Evolutionary conservation across 2,329 filamentous ascomycete genomes (phyloP), one percentile per base, ranked within the genome.

Genomic region (Penicillium sp.): DNA sequence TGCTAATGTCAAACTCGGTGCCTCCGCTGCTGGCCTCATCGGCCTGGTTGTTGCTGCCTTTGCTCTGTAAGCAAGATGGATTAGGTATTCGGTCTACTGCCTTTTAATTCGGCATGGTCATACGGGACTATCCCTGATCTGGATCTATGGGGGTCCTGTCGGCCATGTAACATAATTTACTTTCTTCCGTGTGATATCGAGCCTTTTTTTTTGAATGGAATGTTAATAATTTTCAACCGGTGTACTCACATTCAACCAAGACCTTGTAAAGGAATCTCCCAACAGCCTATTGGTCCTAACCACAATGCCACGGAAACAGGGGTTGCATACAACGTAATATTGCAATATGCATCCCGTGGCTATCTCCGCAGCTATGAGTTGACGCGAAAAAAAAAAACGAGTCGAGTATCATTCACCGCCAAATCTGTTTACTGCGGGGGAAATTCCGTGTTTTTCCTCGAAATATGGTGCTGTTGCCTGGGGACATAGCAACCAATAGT

Each of bases 31-130:
- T 41, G 71, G 73, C 42, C 54, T 75, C 25, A 45, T 75, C 17
- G 74, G 74, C 37, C 62, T 76, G 46, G 59, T 74, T 15, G 54
- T 74, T 50, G 75, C 73, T 55, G 71, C 72, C 45, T 71, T 74
- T 55, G 73, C 71, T 64, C 69, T 77, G 63, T 77, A 69, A 72
- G 56, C 43, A 10, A 9, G 43, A 38, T 15, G 10, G 21, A 49
- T 19, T 47, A 15, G 12, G 38, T 42, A 23, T 47, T 35, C 17
- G 4, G 17, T 50, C 10, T 42, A 25, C 15, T 31, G 23, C 47
- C 38, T 27, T 57, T 31, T 47, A 56, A 55, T 53, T 42, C 17
- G 48, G 21, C 41, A 48, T 21, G 21, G 23, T 29, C 37, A 2
- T 27, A 25, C 13, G 19, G 29, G 42, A 40, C 17, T 48, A 7